These are phyloP conservation scores for Emergomyces orientalis DNA, from an alignment of 2,329 filamentous ascomycete species.

Conservation along the genomic window DNA sequence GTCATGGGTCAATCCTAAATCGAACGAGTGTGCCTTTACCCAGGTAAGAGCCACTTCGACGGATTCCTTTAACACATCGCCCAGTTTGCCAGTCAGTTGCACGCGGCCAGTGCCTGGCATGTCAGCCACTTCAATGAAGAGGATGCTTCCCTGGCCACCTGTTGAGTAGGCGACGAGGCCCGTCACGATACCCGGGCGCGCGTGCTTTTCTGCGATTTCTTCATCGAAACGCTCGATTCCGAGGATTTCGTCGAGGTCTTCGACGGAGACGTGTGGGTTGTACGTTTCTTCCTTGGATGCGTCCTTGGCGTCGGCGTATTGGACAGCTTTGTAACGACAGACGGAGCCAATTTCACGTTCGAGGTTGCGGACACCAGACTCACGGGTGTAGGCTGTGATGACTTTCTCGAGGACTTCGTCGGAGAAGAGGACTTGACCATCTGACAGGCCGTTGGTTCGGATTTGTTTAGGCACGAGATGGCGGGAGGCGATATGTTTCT, in stretches of 20 bases:
- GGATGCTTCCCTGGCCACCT: constrained; percentile 86
- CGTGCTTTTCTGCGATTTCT: constrained; percentile 79
- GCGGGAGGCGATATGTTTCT: constrained; percentile 83
- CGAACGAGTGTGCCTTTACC: constrained; percentile 93
- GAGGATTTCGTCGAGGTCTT: constrained; percentile 81
- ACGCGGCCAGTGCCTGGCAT: constrained; percentile 91
- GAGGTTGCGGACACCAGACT: constrained; percentile 89
- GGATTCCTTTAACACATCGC: constrained; percentile 92
- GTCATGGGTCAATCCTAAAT: constrained; percentile 72
- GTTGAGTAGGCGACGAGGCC: constrained; percentile 90
- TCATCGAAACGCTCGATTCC: constrained; percentile 92
- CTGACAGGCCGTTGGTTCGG: constrained; percentile 71
- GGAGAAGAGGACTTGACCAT: constrained; percentile 65
- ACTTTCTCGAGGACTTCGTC: constrained; percentile 87
- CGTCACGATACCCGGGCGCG: constrained; percentile 83
- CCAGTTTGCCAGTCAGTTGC: constrained; percentile 91
- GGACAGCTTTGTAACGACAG: constrained; percentile 88
- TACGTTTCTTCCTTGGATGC: constrained; percentile 59
- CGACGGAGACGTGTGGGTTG: constrained; percentile 60
- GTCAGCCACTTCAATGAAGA: constrained; percentile 96
- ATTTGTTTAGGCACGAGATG: constrained; percentile 97
- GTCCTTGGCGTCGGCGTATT: constrained; percentile 86
- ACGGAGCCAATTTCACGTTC: constrained; percentile 93
- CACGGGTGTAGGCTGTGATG: constrained; percentile 91
- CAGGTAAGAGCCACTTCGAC: constrained; percentile 93